Evolutionary conservation across 2,329 filamentous ascomycete genomes (phyloP).

Genomic region (Periconia digitata): DNA sequence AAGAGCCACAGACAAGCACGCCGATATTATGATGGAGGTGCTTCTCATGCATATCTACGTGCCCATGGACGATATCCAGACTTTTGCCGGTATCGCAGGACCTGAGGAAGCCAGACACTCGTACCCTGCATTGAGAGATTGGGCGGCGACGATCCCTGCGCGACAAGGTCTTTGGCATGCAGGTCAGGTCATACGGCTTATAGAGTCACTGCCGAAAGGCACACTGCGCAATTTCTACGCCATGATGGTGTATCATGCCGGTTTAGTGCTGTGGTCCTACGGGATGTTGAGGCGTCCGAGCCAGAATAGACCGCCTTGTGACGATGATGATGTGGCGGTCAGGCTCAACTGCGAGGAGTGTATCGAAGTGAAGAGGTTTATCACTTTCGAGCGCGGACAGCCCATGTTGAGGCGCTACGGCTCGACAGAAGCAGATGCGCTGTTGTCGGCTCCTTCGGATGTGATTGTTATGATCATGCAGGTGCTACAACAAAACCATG

Average conservation of each 20-base stretch:
- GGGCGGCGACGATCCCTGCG: constrained; percentile 58
- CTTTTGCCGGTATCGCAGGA: constrained; percentile 68
- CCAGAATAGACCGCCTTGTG: constrained; percentile 35
- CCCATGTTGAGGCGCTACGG: constrained; percentile 49
- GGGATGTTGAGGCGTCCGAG: constrained; percentile 53
- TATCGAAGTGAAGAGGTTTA: constrained; percentile 58
- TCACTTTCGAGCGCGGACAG: constrained; percentile 57
- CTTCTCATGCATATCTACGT: constrained; percentile 66
- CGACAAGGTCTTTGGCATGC: constrained; percentile 68
- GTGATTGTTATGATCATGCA: constrained; percentile 63
- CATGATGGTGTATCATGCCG: constrained; percentile 69
- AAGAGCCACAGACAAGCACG: constrained; percentile 33
- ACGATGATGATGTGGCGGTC: constrained; percentile 16
- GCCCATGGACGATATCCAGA: constrained; percentile 65
- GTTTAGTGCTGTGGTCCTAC: constrained; percentile 69
- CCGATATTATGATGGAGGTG: constrained; percentile 48
- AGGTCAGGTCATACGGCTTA: constrained; percentile 65
- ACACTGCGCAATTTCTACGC: constrained; percentile 67
- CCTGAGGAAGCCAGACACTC: constrained; percentile 64
- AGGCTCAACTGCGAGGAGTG: constrained; percentile 61
- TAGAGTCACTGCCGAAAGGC: constrained; percentile 55
- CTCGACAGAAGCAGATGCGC: constrained; percentile 20
- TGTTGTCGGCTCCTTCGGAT: constrained; percentile 58
- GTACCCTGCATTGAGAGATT: constrained; percentile 61
- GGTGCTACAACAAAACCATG: constrained; percentile 58